phyloP scores from a whole-genome alignment of 108 stramenopile genomes.

The Nannochloropsis gaditana region DNA sequence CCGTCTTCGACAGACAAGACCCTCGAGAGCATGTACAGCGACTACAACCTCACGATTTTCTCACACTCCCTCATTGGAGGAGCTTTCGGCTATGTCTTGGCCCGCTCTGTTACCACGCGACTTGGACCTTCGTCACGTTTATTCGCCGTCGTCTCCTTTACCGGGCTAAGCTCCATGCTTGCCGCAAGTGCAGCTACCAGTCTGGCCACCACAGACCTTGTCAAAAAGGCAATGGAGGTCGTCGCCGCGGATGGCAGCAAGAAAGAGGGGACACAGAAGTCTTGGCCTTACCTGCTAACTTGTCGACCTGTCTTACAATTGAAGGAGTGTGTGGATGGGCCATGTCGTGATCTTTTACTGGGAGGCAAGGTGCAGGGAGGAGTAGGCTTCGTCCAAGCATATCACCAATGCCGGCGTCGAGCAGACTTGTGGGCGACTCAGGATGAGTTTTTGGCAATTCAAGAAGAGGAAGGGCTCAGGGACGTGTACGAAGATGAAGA shows the following conservation, averaged over 20 bases:
- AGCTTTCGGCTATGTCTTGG: background rate
- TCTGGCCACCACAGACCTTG: background rate
- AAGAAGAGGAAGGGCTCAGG: background rate
- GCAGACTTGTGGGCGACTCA: background rate
- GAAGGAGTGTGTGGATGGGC: background rate
- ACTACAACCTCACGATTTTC: slow-evolving; percentile 2
- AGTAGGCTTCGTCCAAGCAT: background rate
- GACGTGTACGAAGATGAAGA: background rate
- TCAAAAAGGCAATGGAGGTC: background rate
- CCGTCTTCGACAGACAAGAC: background rate
- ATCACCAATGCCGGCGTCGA: background rate
- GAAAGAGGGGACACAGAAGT: background rate
- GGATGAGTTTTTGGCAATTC: slow-evolving; percentile 18
- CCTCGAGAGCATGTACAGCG: background rate
- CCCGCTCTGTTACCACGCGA: background rate
- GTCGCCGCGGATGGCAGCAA: background rate
- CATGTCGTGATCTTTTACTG: background rate
- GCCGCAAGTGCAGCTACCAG: background rate
- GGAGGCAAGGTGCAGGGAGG: slow-evolving; percentile 1
- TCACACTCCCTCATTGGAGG: slow-evolving; percentile 5
- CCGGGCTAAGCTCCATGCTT: background rate
- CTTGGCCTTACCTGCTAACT: background rate
- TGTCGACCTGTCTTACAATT: background rate
- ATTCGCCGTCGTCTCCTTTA: slow-evolving; percentile 4
- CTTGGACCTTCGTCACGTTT: background rate